Evolutionary conservation across 2,329 filamentous ascomycete genomes (phyloP), one percentile per base, ranked within the genome.

Genomic region (Pseudogymnoascus sp.): DNA sequence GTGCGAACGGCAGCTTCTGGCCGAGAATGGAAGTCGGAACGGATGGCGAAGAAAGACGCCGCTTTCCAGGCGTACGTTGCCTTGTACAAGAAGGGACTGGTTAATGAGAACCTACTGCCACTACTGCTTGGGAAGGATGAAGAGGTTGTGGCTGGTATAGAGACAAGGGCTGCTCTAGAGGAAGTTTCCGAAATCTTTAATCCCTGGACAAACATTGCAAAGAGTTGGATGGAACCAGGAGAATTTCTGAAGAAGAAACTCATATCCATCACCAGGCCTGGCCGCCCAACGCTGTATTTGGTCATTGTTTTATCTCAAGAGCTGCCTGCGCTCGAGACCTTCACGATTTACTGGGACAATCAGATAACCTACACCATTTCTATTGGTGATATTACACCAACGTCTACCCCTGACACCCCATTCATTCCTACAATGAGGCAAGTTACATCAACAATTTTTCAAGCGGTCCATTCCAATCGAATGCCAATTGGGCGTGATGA

Each of bases 61-160:
- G 89, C 91, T 0, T 95, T 96, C 65, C 84, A 90, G 70, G 90
- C 92, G 0, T 96, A 93, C 70, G 75, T 84, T 22, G 79, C 79
- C 4, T 78, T 98, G 0, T 86, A 93, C 71, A 69, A 83, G 6
- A 87, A 83, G 26, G 88, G 89, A 0, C 77, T 97, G 4, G 75
- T 98, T 1, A 92, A 90, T 65, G 84, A 96, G 12, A 81, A 96
- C 68, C 75, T 97, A 0, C 78, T 96, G 41, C 93, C 93, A 4
- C 70, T 75, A 7, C 76, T 81, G 12, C 75, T 74, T 62, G 74
- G 77, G 8, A 73, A 78, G 2, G 77, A 78, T n/a, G 65, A 73
- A 3, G 69, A 75, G 2, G 75, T 74, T 0, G 68, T 80, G 1
- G 76, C 79, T 35, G 68, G 62, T 14, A 65, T 70, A 24, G 69